Base-by-base conservation (phyloP, 768 basidiomycete species). In the Boletus bicolor region DNA sequence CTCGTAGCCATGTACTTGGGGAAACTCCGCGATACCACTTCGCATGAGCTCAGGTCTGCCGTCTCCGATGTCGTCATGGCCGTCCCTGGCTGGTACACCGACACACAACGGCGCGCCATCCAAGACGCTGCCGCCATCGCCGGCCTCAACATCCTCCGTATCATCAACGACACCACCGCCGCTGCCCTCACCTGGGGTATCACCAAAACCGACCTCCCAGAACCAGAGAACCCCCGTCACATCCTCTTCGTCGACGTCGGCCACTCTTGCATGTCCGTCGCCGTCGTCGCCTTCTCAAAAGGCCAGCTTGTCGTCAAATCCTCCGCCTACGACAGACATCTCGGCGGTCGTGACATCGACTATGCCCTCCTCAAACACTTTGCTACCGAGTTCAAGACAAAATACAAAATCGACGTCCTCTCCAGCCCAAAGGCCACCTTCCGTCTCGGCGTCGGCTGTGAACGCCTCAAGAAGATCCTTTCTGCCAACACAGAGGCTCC, bases 91-190 rank as follows among this genome's bases (percentile, higher is more conserved):
- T 98, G 93, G 93, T 99, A 84, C 79, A 92, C 95, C 61, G 96
- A 99, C 66, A 74, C 86, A 50, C 97, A 99, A 72, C 84, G 96
- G 52, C 84, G 95, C 35, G 93, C 95, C 0, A 68, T 96, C 58
- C 81, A 93, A 54, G 93, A 95, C 64, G 93, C 97, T 32, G 93
- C 93, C 42, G 67, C 83, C 56, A 92, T 99, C 65, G 93, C 91
- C 53, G 87, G 89, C 55, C 82, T 98, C 58, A 97, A 93, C 73
- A 76, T 84, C 60, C 90, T 98, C 57, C 91, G 96, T 49, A 82
- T 99, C 73, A 93, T 98, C 79, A 98, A 98, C 77, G 97, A 98
- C 72, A 87, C 89, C 54, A 98, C 96, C 59, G 97, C 96, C 51
- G 82, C 88, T 54, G 97, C 97, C 39, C 88, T 99, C 71, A 93